Evolutionary conservation across 176 grass and related monocot genomes (phyloP), one percentile per base, ranked within the genome.

Genomic region (Triticum turgidum): DNA sequence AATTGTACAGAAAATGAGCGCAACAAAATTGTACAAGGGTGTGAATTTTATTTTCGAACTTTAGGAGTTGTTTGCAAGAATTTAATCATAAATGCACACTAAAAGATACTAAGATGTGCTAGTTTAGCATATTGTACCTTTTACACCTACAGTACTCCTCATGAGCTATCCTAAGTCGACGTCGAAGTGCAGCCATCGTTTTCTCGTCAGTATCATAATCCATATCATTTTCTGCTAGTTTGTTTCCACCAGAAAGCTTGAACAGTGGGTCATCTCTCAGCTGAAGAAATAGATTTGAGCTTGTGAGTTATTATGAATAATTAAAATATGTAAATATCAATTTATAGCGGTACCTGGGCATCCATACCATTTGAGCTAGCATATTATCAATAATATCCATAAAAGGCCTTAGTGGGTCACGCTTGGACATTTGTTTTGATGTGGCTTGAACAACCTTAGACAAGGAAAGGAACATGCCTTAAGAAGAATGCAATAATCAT

Each of bases 171-270:
- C 95, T 93, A 73, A 98, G 93, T 80, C 95, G 91, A 51, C 91
- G 92, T 78, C 83, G 89, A 54, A 98, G 83, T 85, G 87, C 72
- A 84, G 93, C 95, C 95, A 98, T 95, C 69, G 95, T 95, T 84
- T 98, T 98, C 37, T 92, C 88, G 85, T 98, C 91, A 30, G 91
- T 98, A 80, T 98, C 95, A 89, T 95, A 98, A 81, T 98, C 95
- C 95, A 98, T 98, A 65, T 98, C 93, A 25, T 93, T 90, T 89
- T 98, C 95, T 83, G 78, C 93, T 85, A 98, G 66, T 84, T 94
- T 58, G 54, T 58, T 90, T 81, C 93, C 95, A 61, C 91, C 91
- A 65, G 89, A 87, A 51, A 86, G 88, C 72, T 95, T 93, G 85
- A 98, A 93, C 78, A 72, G 68, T 61, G 93, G 89, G 89, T 95